Evolutionary conservation across 1,284 basidiomycete genomes (phyloP).

Genomic region (Marasmius tenuissimus): DNA sequence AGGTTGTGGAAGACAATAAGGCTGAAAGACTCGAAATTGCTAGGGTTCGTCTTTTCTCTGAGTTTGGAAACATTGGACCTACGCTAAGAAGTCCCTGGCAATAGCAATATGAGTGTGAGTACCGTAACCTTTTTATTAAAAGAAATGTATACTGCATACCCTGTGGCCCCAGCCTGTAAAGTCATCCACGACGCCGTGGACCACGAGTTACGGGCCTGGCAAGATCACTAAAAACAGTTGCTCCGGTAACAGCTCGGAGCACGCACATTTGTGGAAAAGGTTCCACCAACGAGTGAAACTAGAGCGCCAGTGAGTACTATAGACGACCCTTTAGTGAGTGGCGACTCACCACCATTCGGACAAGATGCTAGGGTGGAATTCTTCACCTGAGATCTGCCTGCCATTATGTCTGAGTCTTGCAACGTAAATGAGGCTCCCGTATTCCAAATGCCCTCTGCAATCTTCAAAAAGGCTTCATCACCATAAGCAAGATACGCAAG

Average conservation of each 20-base stretch:
- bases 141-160: neutral
- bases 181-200: neutral
- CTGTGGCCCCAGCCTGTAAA: neutral
- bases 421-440: neutral
- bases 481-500: neutral
- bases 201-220: neutral
- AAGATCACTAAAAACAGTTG: neutral
- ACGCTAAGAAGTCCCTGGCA: neutral
- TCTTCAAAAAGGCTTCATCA: neutral
- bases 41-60: neutral
- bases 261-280: neutral
- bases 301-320: neutral
- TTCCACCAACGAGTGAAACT: neutral
- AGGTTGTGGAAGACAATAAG: neutral
- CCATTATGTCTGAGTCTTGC: neutral
- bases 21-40: neutral
- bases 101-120: neutral
- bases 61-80: neutral
- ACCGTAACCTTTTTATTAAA: neutral
- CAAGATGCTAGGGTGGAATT: neutral
- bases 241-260: neutral
- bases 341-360: neutral
- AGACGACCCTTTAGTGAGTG: neutral
- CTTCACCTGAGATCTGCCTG: neutral
- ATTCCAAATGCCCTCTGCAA: neutral